Base-by-base conservation (phyloP, 176 grass and related monocot species). In the Rhynchospora tenuis region DNA sequence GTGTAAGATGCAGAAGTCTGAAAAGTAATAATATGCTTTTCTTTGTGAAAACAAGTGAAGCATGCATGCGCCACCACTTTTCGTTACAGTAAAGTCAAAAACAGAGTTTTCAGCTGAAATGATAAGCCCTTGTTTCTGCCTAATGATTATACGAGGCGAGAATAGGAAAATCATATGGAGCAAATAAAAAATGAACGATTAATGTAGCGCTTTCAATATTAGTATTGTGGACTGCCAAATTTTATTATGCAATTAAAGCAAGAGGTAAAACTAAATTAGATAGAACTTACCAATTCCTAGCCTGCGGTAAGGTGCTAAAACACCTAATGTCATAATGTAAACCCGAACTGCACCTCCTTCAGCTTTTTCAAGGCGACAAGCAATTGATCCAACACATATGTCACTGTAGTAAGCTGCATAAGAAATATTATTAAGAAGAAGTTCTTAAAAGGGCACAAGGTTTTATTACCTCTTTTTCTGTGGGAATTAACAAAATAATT, bases 251-350 rank as follows among this genome's bases (percentile, higher is more conserved):
- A 51, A 12, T 51, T 51, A 51, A 51, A 51, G 2, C 11, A 24
- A 31, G 73, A 56, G 48, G 24, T 27, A 24, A 61, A 61, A 24
- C 9, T 24, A 8, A 8, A 1, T 17, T 77, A 77, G 22, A 24
- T 50, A 27, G 38, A 68, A 52, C 91, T 89, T 83, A 99, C 97
- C 97, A 16, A 99, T 87, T 52, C 97, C 93, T 65, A 95, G 91
- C 51, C 93, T 86, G 29, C 97, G 91, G 80, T 99, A 99, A 2
- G 97, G 97, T 4, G 97, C 97, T 71, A 99, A 82, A 85, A 99
- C 97, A 84, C 97, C 93, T 59, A 96, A 88, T 31, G 93, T 99
- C 97, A 99, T 99, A 78, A 99, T 99, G 75, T 99, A 99, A 89
- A 91, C 91, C 84, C 87, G 29, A 46, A 99, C 42, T 0, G 60